phyloP scores from a whole-genome alignment of 805 yeast genomes.

The Pichia sporocuriosa region DNA sequence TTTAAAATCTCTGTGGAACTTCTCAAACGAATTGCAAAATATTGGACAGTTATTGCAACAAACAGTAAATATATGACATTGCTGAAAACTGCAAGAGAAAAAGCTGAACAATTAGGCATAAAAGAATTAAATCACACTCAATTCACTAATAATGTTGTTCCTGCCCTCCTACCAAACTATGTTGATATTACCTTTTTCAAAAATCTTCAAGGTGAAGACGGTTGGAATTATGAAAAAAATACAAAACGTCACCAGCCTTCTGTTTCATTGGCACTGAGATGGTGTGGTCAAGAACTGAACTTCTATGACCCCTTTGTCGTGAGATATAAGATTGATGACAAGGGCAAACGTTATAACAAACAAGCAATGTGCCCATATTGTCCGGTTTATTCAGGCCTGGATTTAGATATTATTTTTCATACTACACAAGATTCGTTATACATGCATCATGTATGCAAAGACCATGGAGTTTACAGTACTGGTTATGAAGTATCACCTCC shows the following conservation, averaged over 20 bases:
- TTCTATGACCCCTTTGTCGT: constrained; percentile 17
- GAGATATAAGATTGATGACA: constrained; percentile 10
- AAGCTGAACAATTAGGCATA: background rate
- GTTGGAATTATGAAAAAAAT: constrained; percentile 11
- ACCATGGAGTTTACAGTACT: constrained; percentile 29
- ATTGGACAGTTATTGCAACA: background rate
- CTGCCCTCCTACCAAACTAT: constrained; percentile 7
- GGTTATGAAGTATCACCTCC: constrained; percentile 28
- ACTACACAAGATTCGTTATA: constrained; percentile 26
- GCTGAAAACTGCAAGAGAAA: background rate
- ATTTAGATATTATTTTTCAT: constrained; percentile 14
- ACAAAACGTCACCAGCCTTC: background rate
- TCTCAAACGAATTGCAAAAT: background rate
- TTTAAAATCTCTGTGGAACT: background rate
- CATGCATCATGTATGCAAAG: constrained; percentile 30
- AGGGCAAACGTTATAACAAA: constrained; percentile 10
- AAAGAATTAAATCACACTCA: background rate
- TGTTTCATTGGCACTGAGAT: constrained; percentile 6
- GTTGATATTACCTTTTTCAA: background rate
- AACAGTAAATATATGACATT: background rate
- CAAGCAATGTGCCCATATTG: constrained; percentile 31
- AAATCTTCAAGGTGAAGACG: constrained; percentile 3
- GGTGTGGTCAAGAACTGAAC: constrained; percentile 8
- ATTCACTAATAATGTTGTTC: background rate
- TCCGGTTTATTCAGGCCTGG: constrained; percentile 9